Base-by-base conservation (phyloP, 345 rosid genomes). In the Arabis alpina region DNA sequence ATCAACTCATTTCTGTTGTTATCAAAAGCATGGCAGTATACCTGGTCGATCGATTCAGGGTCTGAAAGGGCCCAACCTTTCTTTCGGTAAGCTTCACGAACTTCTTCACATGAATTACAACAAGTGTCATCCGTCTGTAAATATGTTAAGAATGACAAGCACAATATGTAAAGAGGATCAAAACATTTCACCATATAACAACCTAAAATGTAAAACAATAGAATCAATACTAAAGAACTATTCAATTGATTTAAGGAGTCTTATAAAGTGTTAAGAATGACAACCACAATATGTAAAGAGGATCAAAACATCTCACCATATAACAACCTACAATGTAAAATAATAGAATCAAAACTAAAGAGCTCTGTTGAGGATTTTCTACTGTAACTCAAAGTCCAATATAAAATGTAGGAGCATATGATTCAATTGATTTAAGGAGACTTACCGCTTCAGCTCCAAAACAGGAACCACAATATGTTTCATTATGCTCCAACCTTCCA, bases 401-500 rank as follows among this genome's bases (percentile, higher is more conserved):
- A 2, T 52, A 44, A 3, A 13, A 36, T 10, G 2, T 14, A 54
- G 2, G 39, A 19, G n/a, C 30, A 56, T 61, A 55, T 2, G 3
- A 45, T 45, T 30, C 0, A 1, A 50, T 5, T 34, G 41, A 36
- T 8, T 10, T 2, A 52, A n/a, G 28, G n/a, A 45, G 39, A 27
- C 85, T 71, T 85, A 90, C 99, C 43, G 74, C 30, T 82, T 95
- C 98, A 10, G 98, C 92, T 79, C 99, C 98, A 77, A 80, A 92
- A 73, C 98, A 95, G 14, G 98, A 95, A 66, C 98, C 97, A 67
- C 99, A 90, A 39, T 88, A 95, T 28, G 94, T 95, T 75, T 95
- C 98, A 71, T 95, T 92, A 63, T 92, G 97, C 82, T 86, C 97
- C 72, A 94, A 93, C 85, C 99, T 84, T 73, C 97, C 98, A 74